Conservation (phyloP, 2,329 filamentous ascomycete species). For the Alternaria angustiovoidea region DNA sequence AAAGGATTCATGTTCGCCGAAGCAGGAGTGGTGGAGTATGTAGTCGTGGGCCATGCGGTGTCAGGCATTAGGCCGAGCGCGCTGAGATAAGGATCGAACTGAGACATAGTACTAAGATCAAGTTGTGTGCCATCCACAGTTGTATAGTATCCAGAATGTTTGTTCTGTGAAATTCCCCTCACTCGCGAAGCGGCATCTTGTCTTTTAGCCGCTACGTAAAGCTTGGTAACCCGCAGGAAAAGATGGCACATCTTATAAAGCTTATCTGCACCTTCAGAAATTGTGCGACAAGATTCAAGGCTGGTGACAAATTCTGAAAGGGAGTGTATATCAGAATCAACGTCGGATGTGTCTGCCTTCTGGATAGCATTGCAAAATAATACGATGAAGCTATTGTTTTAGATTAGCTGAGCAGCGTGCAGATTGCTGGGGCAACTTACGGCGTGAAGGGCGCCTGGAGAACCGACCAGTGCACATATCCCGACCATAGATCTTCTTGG, state of each 20-base stretch:
- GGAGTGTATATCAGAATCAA: slow-evolving; percentile 62
- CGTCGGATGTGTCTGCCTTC: slow-evolving; percentile 61
- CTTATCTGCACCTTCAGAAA: slow-evolving; percentile 67
- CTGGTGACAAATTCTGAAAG: slow-evolving; percentile 66
- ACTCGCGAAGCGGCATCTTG: slow-evolving; percentile 46
- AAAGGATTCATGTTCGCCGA: slow-evolving; percentile 18
- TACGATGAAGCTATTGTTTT: slow-evolving; percentile 52
- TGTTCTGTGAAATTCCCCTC: slow-evolving; percentile 7
- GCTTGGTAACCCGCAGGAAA: slow-evolving; percentile 66
- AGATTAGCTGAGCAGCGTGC: background rate
- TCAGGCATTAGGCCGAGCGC: slow-evolving; percentile 68
- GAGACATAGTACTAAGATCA: slow-evolving; percentile 39
- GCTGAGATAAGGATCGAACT: slow-evolving; percentile 71
- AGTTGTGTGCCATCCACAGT: slow-evolving; percentile 22
- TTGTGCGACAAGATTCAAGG: slow-evolving; percentile 60
- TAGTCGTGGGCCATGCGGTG: slow-evolving; percentile 30
- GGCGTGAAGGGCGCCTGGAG: slow-evolving; percentile 58
- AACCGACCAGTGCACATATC: slow-evolving; percentile 44
- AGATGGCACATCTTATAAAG: slow-evolving; percentile 69
- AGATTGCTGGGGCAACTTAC: slow-evolving; percentile 13
- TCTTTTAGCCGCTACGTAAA: slow-evolving; percentile 69
- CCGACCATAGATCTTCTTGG: slow-evolving; percentile 45
- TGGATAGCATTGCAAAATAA: slow-evolving; percentile 61
- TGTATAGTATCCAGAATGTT: slow-evolving; percentile 23
- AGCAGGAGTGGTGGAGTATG: slow-evolving; percentile 4